These are phyloP conservation scores for Monilinia fructigena DNA, from an alignment of 2,329 filamentous ascomycete species.

Conservation along the genomic window DNA sequence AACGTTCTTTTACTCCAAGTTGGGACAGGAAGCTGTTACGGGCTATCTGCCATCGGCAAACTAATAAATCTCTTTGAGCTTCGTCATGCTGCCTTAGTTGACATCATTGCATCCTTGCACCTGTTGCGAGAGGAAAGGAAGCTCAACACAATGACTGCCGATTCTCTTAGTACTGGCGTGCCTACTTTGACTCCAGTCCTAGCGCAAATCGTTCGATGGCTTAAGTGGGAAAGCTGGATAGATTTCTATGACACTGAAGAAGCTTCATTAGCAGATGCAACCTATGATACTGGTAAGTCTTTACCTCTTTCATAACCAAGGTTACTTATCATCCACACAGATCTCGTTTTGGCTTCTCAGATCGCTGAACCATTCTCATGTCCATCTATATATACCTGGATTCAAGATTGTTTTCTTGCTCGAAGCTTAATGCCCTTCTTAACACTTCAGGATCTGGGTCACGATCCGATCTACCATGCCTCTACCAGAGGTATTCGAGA, in stretches of 20 bases:
- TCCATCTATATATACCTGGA: constrained; percentile 58
- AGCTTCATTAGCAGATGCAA: constrained; percentile 50
- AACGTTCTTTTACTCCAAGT: constrained; percentile 61
- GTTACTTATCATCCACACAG: constrained; percentile 15
- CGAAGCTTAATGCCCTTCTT: constrained; percentile 45
- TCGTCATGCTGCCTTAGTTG: constrained; percentile 60
- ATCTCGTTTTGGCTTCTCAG: constrained; percentile 27
- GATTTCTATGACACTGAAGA: constrained; percentile 62
- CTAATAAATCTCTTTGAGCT: constrained; percentile 53
- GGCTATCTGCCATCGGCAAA: constrained; percentile 66
- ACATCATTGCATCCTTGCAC: constrained; percentile 75
- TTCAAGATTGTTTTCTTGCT: constrained; percentile 45
- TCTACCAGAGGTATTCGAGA: constrained; percentile 25
- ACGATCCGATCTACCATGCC: constrained; percentile 35
- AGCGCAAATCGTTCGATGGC: constrained; percentile 78
- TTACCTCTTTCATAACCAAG: not conserved
- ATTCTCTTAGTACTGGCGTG: constrained; percentile 46
- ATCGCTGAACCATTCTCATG: constrained; percentile 53
- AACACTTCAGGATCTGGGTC: constrained; percentile 50
- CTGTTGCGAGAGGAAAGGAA: constrained; percentile 88
- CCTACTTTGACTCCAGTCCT: constrained; percentile 68
- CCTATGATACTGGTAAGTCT: constrained; percentile 53
- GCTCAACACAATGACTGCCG: constrained; percentile 61
- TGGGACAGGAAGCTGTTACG: constrained; percentile 49
- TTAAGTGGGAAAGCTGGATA: constrained; percentile 69